Percentiles rank a stretch among this genome's conserved stretches.
phyloP scores from a whole-genome alignment of 1,284 basidiomycete species.

The Fomitiporia mediterranea region DNA sequence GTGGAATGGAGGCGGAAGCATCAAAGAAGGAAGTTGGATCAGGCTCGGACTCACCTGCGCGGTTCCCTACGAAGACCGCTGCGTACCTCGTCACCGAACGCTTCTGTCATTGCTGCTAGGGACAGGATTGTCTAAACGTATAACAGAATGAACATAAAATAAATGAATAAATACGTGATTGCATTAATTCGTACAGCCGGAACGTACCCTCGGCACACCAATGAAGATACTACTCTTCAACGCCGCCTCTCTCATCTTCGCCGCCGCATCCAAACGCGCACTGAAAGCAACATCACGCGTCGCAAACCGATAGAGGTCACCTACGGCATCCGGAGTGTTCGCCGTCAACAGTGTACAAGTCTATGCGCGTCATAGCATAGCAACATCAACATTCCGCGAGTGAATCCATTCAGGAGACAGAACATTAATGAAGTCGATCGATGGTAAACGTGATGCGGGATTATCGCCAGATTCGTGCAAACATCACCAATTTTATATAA shows the following conservation, averaged over 20 bases:
- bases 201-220: slow-evolving; percentile 80
- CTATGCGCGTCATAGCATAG: slow-evolving; percentile 33
- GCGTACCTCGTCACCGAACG: slow-evolving; percentile 77
- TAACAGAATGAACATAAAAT: background rate
- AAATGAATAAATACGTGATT: too few species aligned
- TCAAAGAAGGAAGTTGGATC: too few species aligned
- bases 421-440: background rate
- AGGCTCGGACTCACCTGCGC: slow-evolving; percentile 49
- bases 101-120: slow-evolving; percentile 69
- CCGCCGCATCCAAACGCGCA: slow-evolving; percentile 64
- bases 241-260: slow-evolving; percentile 88
- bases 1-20: too few species aligned
- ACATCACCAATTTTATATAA: background rate
- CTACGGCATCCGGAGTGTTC: slow-evolving; percentile 78
- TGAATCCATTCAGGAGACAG: too few species aligned
- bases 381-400: too few species aligned
- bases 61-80: slow-evolving; percentile 59
- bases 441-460: background rate
- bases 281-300: slow-evolving; percentile 41
- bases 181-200: too few species aligned
- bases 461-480: background rate
- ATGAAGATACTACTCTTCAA: slow-evolving; percentile 92
- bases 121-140: slow-evolving; percentile 70
- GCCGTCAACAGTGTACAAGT: slow-evolving; percentile 80
- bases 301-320: slow-evolving; percentile 74